Evolutionary conservation across 2,329 filamentous ascomycete species (phyloP), one percentile per base, ranked within the genome.

Genomic region (Zasmidium cellare): DNA sequence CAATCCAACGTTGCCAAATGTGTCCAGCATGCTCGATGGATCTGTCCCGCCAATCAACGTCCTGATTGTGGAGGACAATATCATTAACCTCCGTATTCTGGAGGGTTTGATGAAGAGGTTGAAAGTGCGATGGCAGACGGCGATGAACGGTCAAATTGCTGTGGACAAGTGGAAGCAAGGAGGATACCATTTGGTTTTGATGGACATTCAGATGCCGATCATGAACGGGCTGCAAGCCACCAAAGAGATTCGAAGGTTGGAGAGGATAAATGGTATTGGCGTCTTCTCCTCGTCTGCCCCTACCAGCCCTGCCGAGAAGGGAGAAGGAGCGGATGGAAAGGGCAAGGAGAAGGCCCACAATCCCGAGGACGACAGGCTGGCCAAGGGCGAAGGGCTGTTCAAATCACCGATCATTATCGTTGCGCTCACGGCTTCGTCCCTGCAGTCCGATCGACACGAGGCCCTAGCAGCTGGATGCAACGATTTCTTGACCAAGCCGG

Each of bases 351-450:
- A 25, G 62, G 63, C 31, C 50, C 61, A 62, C 79, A 84, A 63
- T 74, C 82, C 38, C 18, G 86, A 86, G 25, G 83, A 89, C 62
- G 90, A 93, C 71, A 85, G 84, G 63, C 81, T 93, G 3, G 80
- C 82, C 41, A 88, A 88, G 64, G 81, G 80, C 35, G 79, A 84
- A 22, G 66, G 68, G 2, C 75, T 94, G 51, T 97, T 97, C 81
- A 97, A 97, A 76, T 96, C 91, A 65, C 93, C 94, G 0, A 92
- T 99, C 68, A 97, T 97, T 70, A 97, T 99, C 67, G 94, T 99
- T 19, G 94, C 94, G 2, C 82, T 99, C 69, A 99, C 94, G 24
- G 94, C 94, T 11, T 96, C 91, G 68, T 96, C 90, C 60, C 78
- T 99, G 70, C 93, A 97, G 76, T 96, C 91, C 72, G 94, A 99